Evolutionary conservation across 768 basidiomycete species (phyloP), one percentile per base, ranked within the genome.

Genomic region (Serendipita indica): DNA sequence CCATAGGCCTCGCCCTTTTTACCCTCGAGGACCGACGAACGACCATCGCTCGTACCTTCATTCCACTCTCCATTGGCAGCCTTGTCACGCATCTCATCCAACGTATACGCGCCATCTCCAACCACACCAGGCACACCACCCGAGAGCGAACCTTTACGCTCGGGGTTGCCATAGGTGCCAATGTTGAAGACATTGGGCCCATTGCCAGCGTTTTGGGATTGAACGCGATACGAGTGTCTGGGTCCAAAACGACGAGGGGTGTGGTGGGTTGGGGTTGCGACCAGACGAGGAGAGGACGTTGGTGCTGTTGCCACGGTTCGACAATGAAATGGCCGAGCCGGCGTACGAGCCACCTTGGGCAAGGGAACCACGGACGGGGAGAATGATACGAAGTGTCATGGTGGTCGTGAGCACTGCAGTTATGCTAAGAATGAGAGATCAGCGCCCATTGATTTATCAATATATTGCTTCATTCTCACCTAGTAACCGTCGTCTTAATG

Each of bases 381-480:
- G 84, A 63, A 91, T 76, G 74, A 91, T 88, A 64, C 88, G 86
- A 66, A 89, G 82, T 32, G 82, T 79, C 89, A 90, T 90, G 16
- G 88, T 87, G 37, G 86, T 82, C 28, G 89, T 90, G 61, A 90
- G 79, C 33, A 89, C 87, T 7, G 84, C 86, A 1, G 89, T 79
- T 84, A 91, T 89, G 72, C 80, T 78, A n/a, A n/a, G 4, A 13
- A 27, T 16, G 25, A 27, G 60, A 18, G 37, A 10, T 25, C 45
- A 27, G 30, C 34, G n/a, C n/a, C n/a, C n/a, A n/a, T n/a, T n/a
- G n/a, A n/a, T n/a, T n/a, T n/a, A n/a, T n/a, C n/a, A n/a, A n/a
- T n/a, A 45, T n/a, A n/a, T n/a, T n/a, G n/a, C n/a, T n/a, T n/a
- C n/a, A n/a, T n/a, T n/a, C n/a, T n/a, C 61, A 77, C 77, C 76